phyloP scores from a whole-genome alignment of 1,284 basidiomycete genomes.

The Apiotrichum brassicae region DNA sequence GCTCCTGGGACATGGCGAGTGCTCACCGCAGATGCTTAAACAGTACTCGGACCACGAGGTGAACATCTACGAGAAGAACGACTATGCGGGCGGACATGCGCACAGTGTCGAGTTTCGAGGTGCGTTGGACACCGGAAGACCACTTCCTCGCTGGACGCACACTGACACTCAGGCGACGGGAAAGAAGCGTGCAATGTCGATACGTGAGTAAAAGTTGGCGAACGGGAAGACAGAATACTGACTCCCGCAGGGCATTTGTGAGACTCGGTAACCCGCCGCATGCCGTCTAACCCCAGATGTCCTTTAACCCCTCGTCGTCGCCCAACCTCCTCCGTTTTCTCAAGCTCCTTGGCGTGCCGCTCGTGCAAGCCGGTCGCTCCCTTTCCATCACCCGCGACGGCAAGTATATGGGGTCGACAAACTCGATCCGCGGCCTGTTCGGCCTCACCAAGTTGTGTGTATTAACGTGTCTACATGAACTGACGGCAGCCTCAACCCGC shows the following conservation, averaged over 20 bases:
- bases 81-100: conserved; percentile 68
- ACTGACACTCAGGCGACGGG: conserved; percentile 37
- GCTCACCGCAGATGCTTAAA: conserved; percentile 55
- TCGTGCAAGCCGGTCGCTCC: conserved; percentile 64
- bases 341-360: conserved; percentile 51
- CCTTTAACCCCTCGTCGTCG: conserved; percentile 70
- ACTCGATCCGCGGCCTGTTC: neutral
- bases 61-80: conserved; percentile 67
- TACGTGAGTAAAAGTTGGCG: conserved; percentile 50
- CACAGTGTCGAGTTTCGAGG: conserved; percentile 61
- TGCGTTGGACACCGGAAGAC: conserved; percentile 13
- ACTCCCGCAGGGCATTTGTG: conserved; percentile 42
- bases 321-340: conserved; percentile 75
- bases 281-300: conserved; percentile 52
- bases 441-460: conserved; percentile 49
- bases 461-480: too few species aligned
- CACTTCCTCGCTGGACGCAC: neutral
- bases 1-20: neutral
- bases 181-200: conserved; percentile 57
- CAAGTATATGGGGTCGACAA: neutral
- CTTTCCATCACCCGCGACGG: conserved; percentile 66
- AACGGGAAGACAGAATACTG: conserved; percentile 1
- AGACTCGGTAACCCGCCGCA: too few species aligned
- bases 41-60: conserved; percentile 73
- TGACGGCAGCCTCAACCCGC: conserved; percentile 51